A percentile compares a stretch with the other conserved stretches of the same genome.
These are phyloP conservation scores for Cercospora zeae-maydis DNA, from an alignment of 2,329 filamentous ascomycete genomes.

Conservation along the genomic window DNA sequence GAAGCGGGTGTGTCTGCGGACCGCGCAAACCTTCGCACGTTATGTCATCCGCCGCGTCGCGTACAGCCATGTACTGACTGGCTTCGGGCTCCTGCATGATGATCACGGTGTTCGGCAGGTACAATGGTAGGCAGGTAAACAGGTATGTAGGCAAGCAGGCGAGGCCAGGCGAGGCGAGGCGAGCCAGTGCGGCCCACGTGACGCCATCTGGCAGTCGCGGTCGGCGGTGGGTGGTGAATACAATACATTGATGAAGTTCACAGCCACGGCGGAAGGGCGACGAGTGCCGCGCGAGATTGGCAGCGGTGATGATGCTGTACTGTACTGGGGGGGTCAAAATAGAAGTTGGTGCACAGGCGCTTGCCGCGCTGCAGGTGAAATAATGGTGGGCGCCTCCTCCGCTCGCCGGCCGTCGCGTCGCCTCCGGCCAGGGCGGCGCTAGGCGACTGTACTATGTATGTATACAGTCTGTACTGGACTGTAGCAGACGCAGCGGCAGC, in stretches of 20 bases:
- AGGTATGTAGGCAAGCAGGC: too few species aligned
- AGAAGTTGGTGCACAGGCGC: constrained; percentile 9
- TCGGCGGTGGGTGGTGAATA: neutral
- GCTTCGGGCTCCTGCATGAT: neutral
- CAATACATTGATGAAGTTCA: neutral
- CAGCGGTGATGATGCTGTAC: neutral
- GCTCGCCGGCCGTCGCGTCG: neutral
- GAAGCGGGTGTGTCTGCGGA: neutral
- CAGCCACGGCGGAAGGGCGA: neutral
- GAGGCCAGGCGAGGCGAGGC: too few species aligned
- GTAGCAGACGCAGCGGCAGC: too few species aligned
- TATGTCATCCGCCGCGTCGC: constrained; percentile 2
- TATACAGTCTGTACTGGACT: too few species aligned
- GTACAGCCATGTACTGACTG: too few species aligned
- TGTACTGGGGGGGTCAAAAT: neutral
- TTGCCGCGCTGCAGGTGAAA: constrained; percentile 18
- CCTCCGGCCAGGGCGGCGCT: too few species aligned
- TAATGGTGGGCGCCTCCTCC: neutral
- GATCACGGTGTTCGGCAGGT: neutral
- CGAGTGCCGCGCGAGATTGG: constrained; percentile 1
- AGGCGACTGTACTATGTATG: too few species aligned
- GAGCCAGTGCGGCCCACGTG: neutral
- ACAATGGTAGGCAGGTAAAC: too few species aligned
- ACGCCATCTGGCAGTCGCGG: neutral
- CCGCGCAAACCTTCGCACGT: neutral